These are phyloP conservation scores for Orobanche coerulescens DNA, from an alignment of 257 asterid species.

Conservation along the genomic window DNA sequence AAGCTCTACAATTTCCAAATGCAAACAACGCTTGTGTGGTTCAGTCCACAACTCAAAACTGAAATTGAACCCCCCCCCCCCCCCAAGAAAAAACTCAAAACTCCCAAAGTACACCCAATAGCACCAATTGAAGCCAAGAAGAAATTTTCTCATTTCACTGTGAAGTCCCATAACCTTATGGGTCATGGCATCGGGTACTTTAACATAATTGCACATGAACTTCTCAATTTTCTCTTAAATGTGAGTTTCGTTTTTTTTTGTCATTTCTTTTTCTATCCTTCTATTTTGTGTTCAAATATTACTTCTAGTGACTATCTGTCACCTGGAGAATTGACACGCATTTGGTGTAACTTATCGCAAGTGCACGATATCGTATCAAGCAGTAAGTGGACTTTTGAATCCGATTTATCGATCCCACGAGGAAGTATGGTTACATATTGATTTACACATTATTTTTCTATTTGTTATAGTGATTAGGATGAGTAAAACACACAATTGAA, in stretches of 20 bases:
- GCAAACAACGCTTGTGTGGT: background rate
- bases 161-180: slow-evolving; percentile 12
- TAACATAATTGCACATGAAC: background rate
- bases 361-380: too few relatives aligned
- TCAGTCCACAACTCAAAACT: slow-evolving; percentile 2
- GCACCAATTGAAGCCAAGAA: slow-evolving; percentile 12
- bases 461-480: too few relatives aligned
- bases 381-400: too few relatives aligned
- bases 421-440: too few relatives aligned
- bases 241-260: background rate
- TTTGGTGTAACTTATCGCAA: too few relatives aligned
- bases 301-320: background rate
- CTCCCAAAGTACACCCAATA: background rate
- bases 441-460: too few relatives aligned
- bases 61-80: too few relatives aligned
- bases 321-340: too few relatives aligned
- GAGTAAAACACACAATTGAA: too few relatives aligned
- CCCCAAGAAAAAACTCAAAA: background rate
- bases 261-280: too few relatives aligned
- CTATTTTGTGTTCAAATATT: background rate
- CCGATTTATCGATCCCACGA: too few relatives aligned
- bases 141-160: background rate
- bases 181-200: background rate
- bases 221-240: background rate
- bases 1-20: background rate